These are phyloP conservation scores for Biscogniauxia marginata DNA, from an alignment of 2,329 filamentous ascomycete species.

Conservation along the genomic window DNA sequence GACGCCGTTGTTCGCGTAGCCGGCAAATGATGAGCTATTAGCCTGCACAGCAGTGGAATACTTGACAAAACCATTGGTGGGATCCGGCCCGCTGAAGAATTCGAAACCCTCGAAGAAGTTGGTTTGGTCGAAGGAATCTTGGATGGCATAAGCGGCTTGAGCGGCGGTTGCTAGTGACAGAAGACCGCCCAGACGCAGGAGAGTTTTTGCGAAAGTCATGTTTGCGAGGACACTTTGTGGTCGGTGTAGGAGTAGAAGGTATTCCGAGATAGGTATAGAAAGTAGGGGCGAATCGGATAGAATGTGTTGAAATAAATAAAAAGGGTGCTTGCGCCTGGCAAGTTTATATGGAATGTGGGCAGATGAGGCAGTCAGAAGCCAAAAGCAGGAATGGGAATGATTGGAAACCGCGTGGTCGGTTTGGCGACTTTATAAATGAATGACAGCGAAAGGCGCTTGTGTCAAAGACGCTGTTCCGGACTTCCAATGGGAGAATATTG, in stretches of 20 bases:
- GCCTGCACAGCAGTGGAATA: constrained; percentile 64
- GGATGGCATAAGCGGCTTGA: constrained; percentile 42
- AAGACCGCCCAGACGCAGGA: constrained; percentile 24
- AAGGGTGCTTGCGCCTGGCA: constrained; percentile 26
- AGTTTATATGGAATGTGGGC: constrained; percentile 1
- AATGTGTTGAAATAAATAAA: constrained; percentile 2
- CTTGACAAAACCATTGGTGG: constrained; percentile 72
- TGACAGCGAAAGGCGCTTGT: constrained; percentile 1
- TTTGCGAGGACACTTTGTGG: neutral
- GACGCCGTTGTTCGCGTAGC: constrained; percentile 52
- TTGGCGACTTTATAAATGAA: neutral
- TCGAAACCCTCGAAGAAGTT: constrained; percentile 58
- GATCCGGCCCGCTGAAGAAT: constrained; percentile 60
- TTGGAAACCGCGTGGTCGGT: neutral
- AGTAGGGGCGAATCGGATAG: neutral
- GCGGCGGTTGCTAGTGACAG: constrained; percentile 22
- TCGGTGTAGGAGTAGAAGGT: constrained; percentile 8
- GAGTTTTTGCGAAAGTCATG: constrained; percentile 24
- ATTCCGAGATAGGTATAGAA: constrained; percentile 5
- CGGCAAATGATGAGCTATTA: constrained; percentile 56
- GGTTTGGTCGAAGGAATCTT: constrained; percentile 46
- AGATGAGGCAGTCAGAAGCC: constrained; percentile 5
- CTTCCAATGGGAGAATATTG: constrained; percentile 1
- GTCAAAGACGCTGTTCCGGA: constrained; percentile 13
- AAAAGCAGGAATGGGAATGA: constrained; percentile 1